Conservation (phyloP, 108 stramenopile genomes). For the Cyclotella kingstonii region DNA sequence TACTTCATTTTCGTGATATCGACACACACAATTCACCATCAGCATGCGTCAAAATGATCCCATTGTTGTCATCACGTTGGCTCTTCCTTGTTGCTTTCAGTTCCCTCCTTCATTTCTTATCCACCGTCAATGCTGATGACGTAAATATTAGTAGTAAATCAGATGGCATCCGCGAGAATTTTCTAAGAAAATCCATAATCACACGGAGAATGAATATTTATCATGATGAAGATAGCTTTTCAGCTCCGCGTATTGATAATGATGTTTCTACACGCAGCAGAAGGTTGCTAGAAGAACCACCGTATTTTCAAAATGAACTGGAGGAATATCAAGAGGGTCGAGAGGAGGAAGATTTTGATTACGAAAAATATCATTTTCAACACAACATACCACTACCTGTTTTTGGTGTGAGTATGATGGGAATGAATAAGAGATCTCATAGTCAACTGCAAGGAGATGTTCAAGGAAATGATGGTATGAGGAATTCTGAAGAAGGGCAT, state of each 20-base stretch:
- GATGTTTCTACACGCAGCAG: neutral
- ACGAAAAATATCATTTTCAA: constrained; percentile 24
- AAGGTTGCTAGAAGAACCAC: neutral
- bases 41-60: too few relatives aligned
- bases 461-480: neutral
- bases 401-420: constrained; percentile 32
- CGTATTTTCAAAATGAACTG: neutral
- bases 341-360: constrained; percentile 30
- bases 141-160: too few relatives aligned
- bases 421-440: constrained; percentile 11
- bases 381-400: constrained; percentile 33
- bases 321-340: neutral
- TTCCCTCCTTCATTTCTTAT: constrained; percentile 6
- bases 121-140: neutral
- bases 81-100: constrained; percentile 2
- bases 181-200: neutral
- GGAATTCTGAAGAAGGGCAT: neutral
- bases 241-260: neutral
- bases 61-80: constrained; percentile 1
- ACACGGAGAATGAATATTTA: neutral
- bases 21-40: too few relatives aligned
- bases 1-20: too few relatives aligned
- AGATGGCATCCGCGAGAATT: neutral
- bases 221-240: neutral
- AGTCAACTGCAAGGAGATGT: too few relatives aligned